Evolutionary conservation across 257 asterid genomes (phyloP), one percentile per base, ranked within the genome.

Genomic region (Avicennia marina): DNA sequence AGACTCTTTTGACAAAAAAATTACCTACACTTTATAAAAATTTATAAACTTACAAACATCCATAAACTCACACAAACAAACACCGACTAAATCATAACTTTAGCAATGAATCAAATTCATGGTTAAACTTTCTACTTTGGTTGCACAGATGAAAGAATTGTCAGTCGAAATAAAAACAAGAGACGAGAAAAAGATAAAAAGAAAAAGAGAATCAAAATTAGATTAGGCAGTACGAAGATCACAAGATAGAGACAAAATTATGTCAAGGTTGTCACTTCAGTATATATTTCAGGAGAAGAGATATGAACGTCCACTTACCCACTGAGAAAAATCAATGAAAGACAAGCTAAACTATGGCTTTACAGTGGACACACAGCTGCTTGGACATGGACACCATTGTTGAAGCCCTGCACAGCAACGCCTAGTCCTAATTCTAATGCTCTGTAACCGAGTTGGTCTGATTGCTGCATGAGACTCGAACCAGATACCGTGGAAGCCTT

Each of bases 341-440:
- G 58, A 59, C 48, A 58, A 58, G 26, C 21, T 53, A 62, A 69
- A 56, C 68, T 53, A 79, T 66, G 26, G 38, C 61, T 77, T 68
- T 83, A 75, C 81, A 72, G 53, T 47, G 80, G 73, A 17, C 32
- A 65, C 65, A 74, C 63, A 57, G 42, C 49, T 47, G n/a, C 63
- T 64, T 18, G 46, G 53, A 13, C 7, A n/a, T n/a, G n/a, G n/a
- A n/a, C n/a, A n/a, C n/a, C n/a, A n/a, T n/a, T n/a, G n/a, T n/a
- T n/a, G n/a, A n/a, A n/a, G n/a, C n/a, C n/a, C n/a, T n/a, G 3
- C n/a, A 7, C 40, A 53, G 19, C 44, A 39, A 39, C n/a, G 6
- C 44, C 44, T 39, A 39, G 15, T 60, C 39, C 26, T 10, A 33
- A 18, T 4, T n/a, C 58, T 10, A 9, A 17, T 53, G 17, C 16